Conservation (phyloP, 495 filamentous ascomycete species). For the Aspergillus baeticus region DNA sequence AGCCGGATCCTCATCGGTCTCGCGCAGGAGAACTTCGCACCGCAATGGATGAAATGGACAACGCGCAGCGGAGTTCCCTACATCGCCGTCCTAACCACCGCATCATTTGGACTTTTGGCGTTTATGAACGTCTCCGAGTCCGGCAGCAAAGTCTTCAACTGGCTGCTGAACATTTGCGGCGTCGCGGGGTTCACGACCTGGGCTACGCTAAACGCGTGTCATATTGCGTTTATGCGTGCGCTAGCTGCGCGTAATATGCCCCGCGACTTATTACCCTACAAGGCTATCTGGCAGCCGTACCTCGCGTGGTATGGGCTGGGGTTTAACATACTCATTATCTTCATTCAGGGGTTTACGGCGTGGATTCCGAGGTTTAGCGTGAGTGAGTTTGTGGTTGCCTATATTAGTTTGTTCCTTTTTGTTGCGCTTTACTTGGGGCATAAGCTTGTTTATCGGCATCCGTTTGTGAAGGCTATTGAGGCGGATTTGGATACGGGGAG, state of each 20-base stretch:
- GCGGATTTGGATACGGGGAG: slow-evolving; percentile 38
- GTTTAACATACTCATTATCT: slow-evolving; percentile 57
- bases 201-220: slow-evolving; percentile 52
- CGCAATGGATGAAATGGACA: slow-evolving; percentile 47
- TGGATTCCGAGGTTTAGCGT: slow-evolving; percentile 59
- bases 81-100: slow-evolving; percentile 46
- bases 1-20: slow-evolving; percentile 45
- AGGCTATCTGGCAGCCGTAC: slow-evolving; percentile 51
- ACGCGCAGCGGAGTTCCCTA: slow-evolving; percentile 61
- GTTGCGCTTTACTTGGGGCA: slow-evolving; percentile 49
- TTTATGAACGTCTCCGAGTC: slow-evolving; percentile 40
- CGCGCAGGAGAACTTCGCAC: slow-evolving; percentile 41
- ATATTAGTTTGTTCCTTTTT: slow-evolving; percentile 55
- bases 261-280: slow-evolving; percentile 50
- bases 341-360: slow-evolving; percentile 64
- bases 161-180: slow-evolving; percentile 52
- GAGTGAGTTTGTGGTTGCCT: slow-evolving; percentile 52
- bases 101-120: slow-evolving; percentile 52
- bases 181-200: slow-evolving; percentile 63
- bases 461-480: slow-evolving; percentile 30
- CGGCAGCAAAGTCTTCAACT: slow-evolving; percentile 50
- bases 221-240: slow-evolving; percentile 55
- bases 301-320: slow-evolving; percentile 54
- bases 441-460: slow-evolving; percentile 41
- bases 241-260: slow-evolving; percentile 49